Evolutionary conservation across 306 rosid genomes (phyloP).

Genomic region (Quercus gilva): DNA sequence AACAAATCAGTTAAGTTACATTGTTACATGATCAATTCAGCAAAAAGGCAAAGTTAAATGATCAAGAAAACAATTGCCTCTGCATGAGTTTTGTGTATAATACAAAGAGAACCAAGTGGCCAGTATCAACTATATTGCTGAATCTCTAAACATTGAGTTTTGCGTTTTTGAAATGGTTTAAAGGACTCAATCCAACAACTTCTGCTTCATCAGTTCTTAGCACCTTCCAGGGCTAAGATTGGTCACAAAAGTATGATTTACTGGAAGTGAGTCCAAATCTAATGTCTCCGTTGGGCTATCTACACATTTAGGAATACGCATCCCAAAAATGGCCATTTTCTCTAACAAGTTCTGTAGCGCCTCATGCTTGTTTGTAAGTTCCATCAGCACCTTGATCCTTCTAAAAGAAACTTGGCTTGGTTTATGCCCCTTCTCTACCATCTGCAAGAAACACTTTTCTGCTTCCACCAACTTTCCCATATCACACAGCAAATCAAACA

Average conservation of each 20-base stretch:
- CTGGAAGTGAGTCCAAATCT: conserved; percentile 12
- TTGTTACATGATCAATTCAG: too few species aligned
- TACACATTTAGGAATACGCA: conserved; percentile 27
- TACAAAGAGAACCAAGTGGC: neutral
- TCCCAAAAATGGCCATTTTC: conserved; percentile 60
- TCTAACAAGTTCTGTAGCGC: conserved; percentile 57
- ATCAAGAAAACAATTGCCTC: neutral
- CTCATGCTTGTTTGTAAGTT: conserved; percentile 65
- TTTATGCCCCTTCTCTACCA: conserved; percentile 86
- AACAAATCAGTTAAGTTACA: too few species aligned
- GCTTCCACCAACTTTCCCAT: conserved; percentile 73
- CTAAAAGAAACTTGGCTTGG: conserved; percentile 74
- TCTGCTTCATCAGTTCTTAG: neutral
- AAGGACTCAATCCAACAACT: neutral
- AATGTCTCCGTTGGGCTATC: conserved; percentile 5
- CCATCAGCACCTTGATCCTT: conserved; percentile 90
- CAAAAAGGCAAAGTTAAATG: neutral
- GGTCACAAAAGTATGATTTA: neutral
- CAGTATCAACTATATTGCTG: neutral
- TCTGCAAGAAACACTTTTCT: conserved; percentile 83
- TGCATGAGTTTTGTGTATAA: neutral
- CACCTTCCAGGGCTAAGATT: conserved; percentile 17
- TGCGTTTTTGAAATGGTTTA: neutral
- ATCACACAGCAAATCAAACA: conserved; percentile 87
- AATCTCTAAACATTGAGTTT: neutral